Evolutionary conservation across 495 filamentous ascomycete genomes (phyloP), one percentile per base, ranked within the genome.

Genomic region (Xylaria flabelliformis): DNA sequence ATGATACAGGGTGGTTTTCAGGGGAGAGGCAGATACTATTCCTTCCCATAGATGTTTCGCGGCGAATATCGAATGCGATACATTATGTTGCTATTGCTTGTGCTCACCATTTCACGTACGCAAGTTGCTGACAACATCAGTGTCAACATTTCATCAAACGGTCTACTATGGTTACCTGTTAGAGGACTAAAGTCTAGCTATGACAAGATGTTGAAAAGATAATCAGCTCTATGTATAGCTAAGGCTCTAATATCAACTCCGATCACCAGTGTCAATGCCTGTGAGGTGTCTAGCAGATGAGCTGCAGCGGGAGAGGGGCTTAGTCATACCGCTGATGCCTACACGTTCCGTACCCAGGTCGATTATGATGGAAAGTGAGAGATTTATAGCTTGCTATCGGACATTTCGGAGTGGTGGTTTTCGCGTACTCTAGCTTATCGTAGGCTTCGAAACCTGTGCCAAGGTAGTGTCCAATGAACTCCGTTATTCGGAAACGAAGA

Each of bases 1-100:
- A 65, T 70, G 58, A 64, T 70, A 64, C 68, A 42, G 24, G 58
- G 36, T 13, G n/a, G 48, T 12, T 46, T 53, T 21, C 36, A n/a
- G 10, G n/a, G 6, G 34, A 24, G 42, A 50, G 46, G 17, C 9
- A 53, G 46, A 8, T 48, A 41, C 1, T 1, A 34, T 62, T 24
- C 39, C 34, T 41, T 12, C 48, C 13, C 29, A 50, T 62, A 50
- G 46, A 51, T n/a, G 17, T 64, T 41, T 34, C 34, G 19, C 12
- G 39, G 42, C 8, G 3, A 26, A 41, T 64, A 56, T 13, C 13
- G 34, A 41, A 42, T 32, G 69, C 44, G 46, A 12, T 56, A 19
- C 17, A 24, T 46, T 64, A 34, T 9, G 32, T 34, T 64, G 0
- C 9, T 46, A 19, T 64, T 15, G 36, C 5, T 9, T 41, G 9